Evolutionary conservation across 2,329 filamentous ascomycete species (phyloP).

Genomic region (Exophiala calicioides): DNA sequence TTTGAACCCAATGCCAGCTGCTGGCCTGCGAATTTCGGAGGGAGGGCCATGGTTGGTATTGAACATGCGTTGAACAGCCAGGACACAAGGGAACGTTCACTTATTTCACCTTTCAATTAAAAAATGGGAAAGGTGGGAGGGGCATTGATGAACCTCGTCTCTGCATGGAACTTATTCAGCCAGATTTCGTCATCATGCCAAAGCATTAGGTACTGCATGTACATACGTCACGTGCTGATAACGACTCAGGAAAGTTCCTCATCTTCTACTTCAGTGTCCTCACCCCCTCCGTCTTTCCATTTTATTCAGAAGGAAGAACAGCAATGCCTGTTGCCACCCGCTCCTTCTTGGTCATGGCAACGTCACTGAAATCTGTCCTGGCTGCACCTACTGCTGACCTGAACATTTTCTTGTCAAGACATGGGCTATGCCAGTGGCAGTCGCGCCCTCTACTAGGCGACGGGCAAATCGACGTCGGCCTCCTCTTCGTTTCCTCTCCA

Average conservation of each 20-base stretch:
- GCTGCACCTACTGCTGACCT: too few species aligned
- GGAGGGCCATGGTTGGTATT: constrained; percentile 53
- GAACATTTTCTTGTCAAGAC: too few species aligned
- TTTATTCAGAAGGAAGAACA: too few species aligned
- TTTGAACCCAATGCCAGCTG: constrained; percentile 40
- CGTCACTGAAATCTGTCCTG: too few species aligned
- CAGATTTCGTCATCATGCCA: constrained; percentile 1
- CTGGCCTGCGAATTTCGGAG: constrained; percentile 61
- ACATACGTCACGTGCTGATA: constrained; percentile 1
- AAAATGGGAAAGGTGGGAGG: too few species aligned
- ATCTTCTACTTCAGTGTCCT: background rate
- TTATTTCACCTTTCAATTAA: background rate
- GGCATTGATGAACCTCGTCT: too few species aligned
- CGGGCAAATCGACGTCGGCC: too few species aligned
- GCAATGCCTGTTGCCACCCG: too few species aligned
- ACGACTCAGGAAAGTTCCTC: background rate
- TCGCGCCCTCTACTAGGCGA: too few species aligned
- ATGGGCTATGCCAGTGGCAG: too few species aligned
- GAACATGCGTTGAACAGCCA: background rate
- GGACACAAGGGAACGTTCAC: background rate
- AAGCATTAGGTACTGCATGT: background rate
- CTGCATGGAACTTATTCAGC: background rate
- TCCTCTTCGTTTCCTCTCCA: too few species aligned
- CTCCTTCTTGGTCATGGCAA: too few species aligned
- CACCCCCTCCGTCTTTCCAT: background rate